These are phyloP conservation scores for Backusella parvicylindrica DNA, from an alignment of 192 early-diverging fungal species.

Conservation along the genomic window DNA sequence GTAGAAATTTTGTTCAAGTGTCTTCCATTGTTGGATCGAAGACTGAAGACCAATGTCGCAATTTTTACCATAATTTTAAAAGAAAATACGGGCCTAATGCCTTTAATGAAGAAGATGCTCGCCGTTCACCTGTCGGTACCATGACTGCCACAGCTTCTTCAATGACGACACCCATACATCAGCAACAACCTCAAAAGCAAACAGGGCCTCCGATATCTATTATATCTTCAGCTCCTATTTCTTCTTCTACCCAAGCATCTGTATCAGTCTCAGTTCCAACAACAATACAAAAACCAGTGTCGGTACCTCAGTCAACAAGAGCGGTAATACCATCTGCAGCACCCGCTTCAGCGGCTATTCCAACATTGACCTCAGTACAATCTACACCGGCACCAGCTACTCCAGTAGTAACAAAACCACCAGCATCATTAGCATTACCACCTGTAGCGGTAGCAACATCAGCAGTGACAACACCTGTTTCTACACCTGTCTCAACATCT, in stretches of 20 bases:
- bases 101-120: slow-evolving; percentile 39
- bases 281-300: not conserved
- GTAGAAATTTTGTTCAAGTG: slow-evolving; percentile 70
- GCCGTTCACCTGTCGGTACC: not conserved
- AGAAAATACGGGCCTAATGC: slow-evolving; percentile 59
- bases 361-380: not conserved
- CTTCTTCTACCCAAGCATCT: not conserved
- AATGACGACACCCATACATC: not conserved
- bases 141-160: not conserved
- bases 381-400: not conserved
- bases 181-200: not conserved
- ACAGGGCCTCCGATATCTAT: not conserved
- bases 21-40: slow-evolving; percentile 71
- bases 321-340: not conserved
- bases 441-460: not conserved
- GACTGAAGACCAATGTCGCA: slow-evolving; percentile 73
- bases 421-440: not conserved
- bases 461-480: not conserved
- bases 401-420: not conserved
- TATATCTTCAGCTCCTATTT: not conserved
- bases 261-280: not conserved
- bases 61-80: slow-evolving; percentile 75
- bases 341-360: not conserved
- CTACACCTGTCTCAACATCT: not conserved
- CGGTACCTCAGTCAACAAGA: not conserved